Base-by-base conservation (phyloP, 2,329 filamentous ascomycete species). In the Colletotrichum kahawae region DNA sequence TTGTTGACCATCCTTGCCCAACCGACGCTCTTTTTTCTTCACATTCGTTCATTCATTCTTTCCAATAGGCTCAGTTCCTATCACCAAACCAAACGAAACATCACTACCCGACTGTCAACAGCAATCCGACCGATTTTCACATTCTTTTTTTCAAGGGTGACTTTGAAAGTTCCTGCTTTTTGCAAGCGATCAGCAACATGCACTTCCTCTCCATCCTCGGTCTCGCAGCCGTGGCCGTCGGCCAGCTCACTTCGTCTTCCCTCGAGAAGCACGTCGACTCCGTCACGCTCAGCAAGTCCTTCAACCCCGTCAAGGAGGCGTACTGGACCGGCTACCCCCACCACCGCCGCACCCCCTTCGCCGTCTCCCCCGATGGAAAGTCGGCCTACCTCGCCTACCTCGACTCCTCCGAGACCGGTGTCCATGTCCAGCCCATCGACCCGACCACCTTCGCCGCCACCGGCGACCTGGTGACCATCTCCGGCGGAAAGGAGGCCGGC, bases 251-350 rank as follows among this genome's bases (percentile, higher is more conserved):
- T 21, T 54, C 77, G 43, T 78, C 76, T 36, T 80, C 80, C 21
- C 76, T 83, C 57, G 75, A 79, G 67, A 81, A 79, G 70, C 80
- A 82, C 60, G 82, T 83, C 71, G 82, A 90, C 75, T 84, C 85
- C 64, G 80, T 91, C 65, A 83, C 85, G 34, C 85, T 92, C n/a
- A 83, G 85, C 33, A 83, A 83, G 76, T 82, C 84, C 38, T 92
- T 92, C 82, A 88, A 90, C 78, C 90, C 90, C 7, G 84, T 92
- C 77, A 89, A 90, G 80, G 86, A 86, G 21, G 87, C 90, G 10
- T 92, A 92, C 86, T 92, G 90, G 90, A 92, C 91, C 16, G 87
- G 86, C 24, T 87, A 89, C 60, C 89, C 90, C 59, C 91, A 92
- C 78, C 91, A 92, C 80, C 89, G 90, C 60, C 88, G 91, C 67